A percentile compares a stretch with the other conserved stretches of the same genome.
Conservation (phyloP, 495 filamentous ascomycete species). For the Pyrenula massariospora region DNA sequence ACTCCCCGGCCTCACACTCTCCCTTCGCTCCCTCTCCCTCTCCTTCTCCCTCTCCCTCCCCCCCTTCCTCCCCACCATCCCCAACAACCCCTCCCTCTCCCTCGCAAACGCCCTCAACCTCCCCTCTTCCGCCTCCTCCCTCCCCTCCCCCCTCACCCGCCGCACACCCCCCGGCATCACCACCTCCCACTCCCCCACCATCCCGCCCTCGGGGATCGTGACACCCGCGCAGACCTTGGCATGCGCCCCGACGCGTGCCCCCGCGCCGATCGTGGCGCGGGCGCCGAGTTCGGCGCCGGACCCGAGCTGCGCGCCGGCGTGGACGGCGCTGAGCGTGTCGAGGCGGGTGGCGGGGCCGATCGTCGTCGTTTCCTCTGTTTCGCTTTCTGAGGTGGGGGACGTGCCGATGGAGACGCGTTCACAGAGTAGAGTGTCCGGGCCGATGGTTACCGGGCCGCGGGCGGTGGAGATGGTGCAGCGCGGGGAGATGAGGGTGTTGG, state of each 20-base stretch:
- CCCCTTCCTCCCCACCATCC: conserved; percentile 4
- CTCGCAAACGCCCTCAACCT: conserved; percentile 54
- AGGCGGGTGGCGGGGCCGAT: neutral
- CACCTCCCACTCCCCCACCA: neutral
- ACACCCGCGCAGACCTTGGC: neutral
- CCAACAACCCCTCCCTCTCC: conserved; percentile 35
- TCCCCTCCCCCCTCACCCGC: conserved; percentile 29
- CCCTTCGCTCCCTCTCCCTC: neutral
- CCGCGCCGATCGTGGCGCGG: neutral
- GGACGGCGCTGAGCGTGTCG: neutral
- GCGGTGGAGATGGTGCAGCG: conserved; percentile 49
- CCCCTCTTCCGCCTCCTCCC: conserved; percentile 42
- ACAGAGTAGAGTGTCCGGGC: conserved; percentile 50
- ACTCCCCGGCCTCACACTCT: neutral
- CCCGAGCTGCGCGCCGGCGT: neutral
- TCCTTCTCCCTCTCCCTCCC: neutral
- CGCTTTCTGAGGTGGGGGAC: neutral
- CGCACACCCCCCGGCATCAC: conserved; percentile 27
- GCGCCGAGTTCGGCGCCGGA: neutral
- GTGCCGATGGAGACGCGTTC: conserved; percentile 42
- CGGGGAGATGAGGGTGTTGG: conserved; percentile 58
- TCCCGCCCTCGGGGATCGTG: neutral
- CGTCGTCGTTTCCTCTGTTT: no score
- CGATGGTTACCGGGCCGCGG: conserved; percentile 48
- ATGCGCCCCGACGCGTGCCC: neutral